A percentile compares a stretch with the other conserved stretches of the same genome.
phyloP scores from a whole-genome alignment of 352 stramenopile genomes.

The Blastocystis sp. region DNA sequence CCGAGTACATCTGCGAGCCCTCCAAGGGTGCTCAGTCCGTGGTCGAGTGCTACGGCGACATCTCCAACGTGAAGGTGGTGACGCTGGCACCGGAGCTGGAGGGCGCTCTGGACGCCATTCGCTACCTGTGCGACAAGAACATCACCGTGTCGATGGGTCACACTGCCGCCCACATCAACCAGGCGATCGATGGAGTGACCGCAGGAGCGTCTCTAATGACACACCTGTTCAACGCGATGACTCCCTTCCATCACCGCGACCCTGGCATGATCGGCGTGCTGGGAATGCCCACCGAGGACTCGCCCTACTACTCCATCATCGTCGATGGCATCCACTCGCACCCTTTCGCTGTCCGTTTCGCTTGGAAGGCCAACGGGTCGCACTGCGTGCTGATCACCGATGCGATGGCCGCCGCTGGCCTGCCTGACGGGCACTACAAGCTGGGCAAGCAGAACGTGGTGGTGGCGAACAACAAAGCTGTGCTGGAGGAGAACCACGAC shows the following conservation, averaged over 20 bases:
- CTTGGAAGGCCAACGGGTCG: conserved; percentile 73
- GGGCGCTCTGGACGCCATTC: conserved; percentile 70
- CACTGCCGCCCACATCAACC: conserved; percentile 72
- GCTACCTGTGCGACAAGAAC: conserved; percentile 66
- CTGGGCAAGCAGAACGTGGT: conserved; percentile 73
- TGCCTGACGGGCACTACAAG: conserved; percentile 72
- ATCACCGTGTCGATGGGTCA: conserved; percentile 75
- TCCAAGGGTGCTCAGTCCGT: conserved; percentile 68
- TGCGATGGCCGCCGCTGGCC: conserved; percentile 76
- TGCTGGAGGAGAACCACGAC: conserved; percentile 70
- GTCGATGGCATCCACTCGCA: conserved; percentile 80
- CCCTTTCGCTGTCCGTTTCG: conserved; percentile 74
- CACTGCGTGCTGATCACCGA: conserved; percentile 77
- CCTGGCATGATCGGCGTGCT: conserved; percentile 79
- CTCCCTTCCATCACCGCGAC: conserved; percentile 79
- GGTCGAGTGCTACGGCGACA: conserved; percentile 69
- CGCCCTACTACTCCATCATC: conserved; percentile 76
- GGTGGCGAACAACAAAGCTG: conserved; percentile 65
- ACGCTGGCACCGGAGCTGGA: conserved; percentile 79
- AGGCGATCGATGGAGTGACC: conserved; percentile 71
- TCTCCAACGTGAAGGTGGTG: conserved; percentile 72
- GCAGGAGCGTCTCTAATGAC: conserved; percentile 76
- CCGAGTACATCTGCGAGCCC: conserved; percentile 68
- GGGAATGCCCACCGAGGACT: conserved; percentile 65
- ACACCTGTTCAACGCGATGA: conserved; percentile 85